Base-by-base conservation (phyloP, 345 rosid genomes). In the Pseudoturritis turrita region DNA sequence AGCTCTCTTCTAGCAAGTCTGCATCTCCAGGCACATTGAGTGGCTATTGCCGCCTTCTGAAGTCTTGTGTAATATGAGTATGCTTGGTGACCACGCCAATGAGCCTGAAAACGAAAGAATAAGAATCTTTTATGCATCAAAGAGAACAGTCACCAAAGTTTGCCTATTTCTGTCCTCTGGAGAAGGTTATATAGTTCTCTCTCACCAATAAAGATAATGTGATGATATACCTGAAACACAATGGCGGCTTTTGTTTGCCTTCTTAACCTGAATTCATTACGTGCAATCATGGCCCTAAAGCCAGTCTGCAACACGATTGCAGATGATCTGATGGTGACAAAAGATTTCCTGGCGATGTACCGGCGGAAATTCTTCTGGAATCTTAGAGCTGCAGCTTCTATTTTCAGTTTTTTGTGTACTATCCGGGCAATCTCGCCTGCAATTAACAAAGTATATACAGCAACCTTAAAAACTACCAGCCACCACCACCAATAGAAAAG, bases 11-110 rank as follows among this genome's bases (percentile, higher is more conserved):
- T 87, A 80, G 98, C 97, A 81, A 95, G 87, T 72, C 97, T 84
- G 71, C 78, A 74, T 79, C 99, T 89, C 99, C 99, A 95, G 45
- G 97, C 88, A 85, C 99, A 95, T 75, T 95, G 99, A 70, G 89
- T 75, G 78, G 76, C 71, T 43, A 95, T 43, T 67, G 85, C 87
- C 52, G 99, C 99, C 85, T 83, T 91, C 77, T 86, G 89, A 70
- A 89, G 98, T 74, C 78, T 86, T 81, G 66, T 85, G 76, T 88
- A 90, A 77, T 89, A 87, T 66, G 85, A 76, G 74, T 79, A 79
- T 17, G 89, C 89, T 67, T 70, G 82, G 57, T 81, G 81, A 49
- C 86, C 74, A 41, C 96, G 93, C 84, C 89, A 83, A 53, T 77
- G 74, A 67, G 96, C 86, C 99, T 95, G 82, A 60, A 77, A 68